Evolutionary conservation across 2,329 filamentous ascomycete genomes (phyloP).

Genomic region (Cadophora gregata): DNA sequence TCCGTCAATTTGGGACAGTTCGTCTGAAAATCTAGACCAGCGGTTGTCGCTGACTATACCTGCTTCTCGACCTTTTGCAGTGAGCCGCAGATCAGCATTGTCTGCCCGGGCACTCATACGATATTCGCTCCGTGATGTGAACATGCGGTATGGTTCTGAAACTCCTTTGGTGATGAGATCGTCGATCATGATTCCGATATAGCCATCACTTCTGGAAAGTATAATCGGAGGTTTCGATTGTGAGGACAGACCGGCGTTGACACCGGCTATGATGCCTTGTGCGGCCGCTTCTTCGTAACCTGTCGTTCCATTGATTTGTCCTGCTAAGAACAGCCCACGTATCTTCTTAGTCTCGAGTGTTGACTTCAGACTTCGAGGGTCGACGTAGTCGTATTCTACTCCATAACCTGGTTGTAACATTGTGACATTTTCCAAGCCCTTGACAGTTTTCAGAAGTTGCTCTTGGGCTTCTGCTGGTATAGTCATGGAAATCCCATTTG

Average conservation of each 20-base stretch:
- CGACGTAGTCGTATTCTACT: conserved; percentile 98
- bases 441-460: conserved; percentile 82
- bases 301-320: conserved; percentile 97
- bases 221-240: conserved; percentile 68
- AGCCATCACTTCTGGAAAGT: conserved; percentile 83
- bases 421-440: conserved; percentile 83
- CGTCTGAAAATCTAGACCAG: conserved; percentile 73
- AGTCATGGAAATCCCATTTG: conserved; percentile 97
- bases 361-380: conserved; percentile 85
- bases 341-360: conserved; percentile 95
- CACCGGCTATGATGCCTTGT: conserved; percentile 89
- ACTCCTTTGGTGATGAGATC: conserved; percentile 97
- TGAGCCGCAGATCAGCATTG: conserved; percentile 90
- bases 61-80: conserved; percentile 74
- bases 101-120: conserved; percentile 91
- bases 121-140: conserved; percentile 94
- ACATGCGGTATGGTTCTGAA: conserved; percentile 97
- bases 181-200: conserved; percentile 99
- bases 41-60: conserved; percentile 81
- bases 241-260: conserved; percentile 88
- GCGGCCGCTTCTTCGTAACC: conserved; percentile 97
- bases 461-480: conserved; percentile 88
- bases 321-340: conserved; percentile 85
- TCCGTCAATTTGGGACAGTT: conserved; percentile 69
- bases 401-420: conserved; percentile 98